Conservation (phyloP, 2,329 filamentous ascomycete genomes). For the Cytospora schulzeri region DNA sequence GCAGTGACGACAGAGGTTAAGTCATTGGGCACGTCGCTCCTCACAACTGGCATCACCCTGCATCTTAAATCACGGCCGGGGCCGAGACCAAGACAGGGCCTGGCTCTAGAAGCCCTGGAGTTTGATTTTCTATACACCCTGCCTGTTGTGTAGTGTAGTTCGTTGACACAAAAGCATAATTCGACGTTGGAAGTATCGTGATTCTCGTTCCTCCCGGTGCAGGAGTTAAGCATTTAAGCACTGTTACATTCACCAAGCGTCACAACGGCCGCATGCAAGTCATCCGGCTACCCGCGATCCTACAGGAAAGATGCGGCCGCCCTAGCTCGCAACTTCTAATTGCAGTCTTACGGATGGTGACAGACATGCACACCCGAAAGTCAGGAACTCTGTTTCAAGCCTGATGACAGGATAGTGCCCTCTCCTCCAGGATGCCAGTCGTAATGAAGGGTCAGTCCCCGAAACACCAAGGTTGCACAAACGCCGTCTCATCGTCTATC, state of each 20-base stretch:
- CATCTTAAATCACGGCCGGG: background rate
- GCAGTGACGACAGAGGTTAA: background rate
- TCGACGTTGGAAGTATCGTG: background rate
- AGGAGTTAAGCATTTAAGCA: background rate
- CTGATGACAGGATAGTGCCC: background rate
- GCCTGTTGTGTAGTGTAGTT: background rate
- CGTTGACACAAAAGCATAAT: background rate
- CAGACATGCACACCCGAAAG: background rate
- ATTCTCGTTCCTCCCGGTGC: background rate
- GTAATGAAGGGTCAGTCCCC: background rate
- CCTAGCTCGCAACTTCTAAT: no score
- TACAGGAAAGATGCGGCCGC: background rate
- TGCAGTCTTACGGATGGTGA: background rate
- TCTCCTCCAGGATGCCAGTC: background rate
- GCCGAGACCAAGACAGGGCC: background rate
- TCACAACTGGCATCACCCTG: background rate
- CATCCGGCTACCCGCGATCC: conserved; percentile 16
- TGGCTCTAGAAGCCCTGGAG: background rate
- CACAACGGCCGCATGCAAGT: conserved; percentile 14
- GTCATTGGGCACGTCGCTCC: background rate
- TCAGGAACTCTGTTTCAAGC: background rate
- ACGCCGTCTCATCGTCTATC: conserved; percentile 22
- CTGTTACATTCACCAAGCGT: background rate
- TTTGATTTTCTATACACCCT: background rate
- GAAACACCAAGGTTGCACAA: conserved; percentile 18